Evolutionary conservation across 2,329 filamentous ascomycete species (phyloP), one percentile per base, ranked within the genome.

Genomic region (Westerdykella ornata): DNA sequence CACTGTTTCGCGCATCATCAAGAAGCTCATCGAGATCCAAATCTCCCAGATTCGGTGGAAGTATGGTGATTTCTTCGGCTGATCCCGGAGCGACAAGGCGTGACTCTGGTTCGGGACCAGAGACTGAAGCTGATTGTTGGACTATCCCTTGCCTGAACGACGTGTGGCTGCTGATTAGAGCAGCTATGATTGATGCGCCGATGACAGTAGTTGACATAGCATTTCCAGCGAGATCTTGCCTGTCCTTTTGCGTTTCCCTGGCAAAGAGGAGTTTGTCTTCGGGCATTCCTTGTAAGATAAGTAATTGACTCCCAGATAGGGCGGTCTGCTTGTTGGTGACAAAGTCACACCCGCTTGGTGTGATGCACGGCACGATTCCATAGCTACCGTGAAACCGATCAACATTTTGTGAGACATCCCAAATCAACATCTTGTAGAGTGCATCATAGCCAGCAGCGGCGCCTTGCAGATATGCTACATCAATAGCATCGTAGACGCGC

Each of bases 181-280:
- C 73, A 1, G 78, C 69, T 2, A 86, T 53, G 1, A 85, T 72
- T 0, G 77, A 75, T 1, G 76, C 71, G 2, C 81, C 82, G 8
- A 88, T 78, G 1, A 88, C 82, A 0, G 85, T 84, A 0, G 78
- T 79, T 1, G 77, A 80, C 85, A 90, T 90, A 0, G 85, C 85
- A 58, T 92, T 90, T 0, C 85, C 85, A 2, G 83, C 84, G 2
- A 90, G 67, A 48, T 88, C 78, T 47, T 82, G 78, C 2, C 86
- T 68, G 14, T 88, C 63, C 1, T 57, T 46, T 20, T 67, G 37
- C 0, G 72, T 75, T 52, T 89, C 81, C 7, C 74, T 73, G 0
- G 76, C 80, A n/a, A 88, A 71, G 1, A 79, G 67, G 9, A 89
- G 67, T 37, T 74, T 72, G 40, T 80, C 66, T 1, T 82, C 59